A percentile compares a stretch with the other conserved stretches of the same genome.
These are phyloP conservation scores for Sclerotiophoma versabilis DNA, from an alignment of 2,329 filamentous ascomycete species.

Conservation along the genomic window DNA sequence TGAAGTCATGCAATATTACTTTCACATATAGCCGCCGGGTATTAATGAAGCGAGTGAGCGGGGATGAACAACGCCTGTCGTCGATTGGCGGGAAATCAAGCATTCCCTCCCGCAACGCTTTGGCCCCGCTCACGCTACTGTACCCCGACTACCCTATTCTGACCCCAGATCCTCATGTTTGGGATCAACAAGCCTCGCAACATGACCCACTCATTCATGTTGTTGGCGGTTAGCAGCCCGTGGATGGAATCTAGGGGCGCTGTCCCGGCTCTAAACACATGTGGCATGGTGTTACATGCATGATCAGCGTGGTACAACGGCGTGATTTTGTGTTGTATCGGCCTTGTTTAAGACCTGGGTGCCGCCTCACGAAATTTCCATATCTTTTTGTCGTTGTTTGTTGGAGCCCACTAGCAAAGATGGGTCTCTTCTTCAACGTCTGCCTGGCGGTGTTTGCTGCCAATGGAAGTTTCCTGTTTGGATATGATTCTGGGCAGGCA, in stretches of 20 bases:
- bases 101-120: slow-evolving; percentile 15
- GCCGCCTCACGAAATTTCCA: not conserved
- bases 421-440: slow-evolving; percentile 55
- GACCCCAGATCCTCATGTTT: slow-evolving; percentile 23
- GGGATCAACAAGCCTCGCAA: slow-evolving; percentile 20
- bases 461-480: slow-evolving; percentile 51
- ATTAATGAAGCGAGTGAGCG: slow-evolving; percentile 2
- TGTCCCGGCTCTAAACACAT: slow-evolving; percentile 27
- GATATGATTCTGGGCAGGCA: slow-evolving; percentile 50
- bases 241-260: slow-evolving; percentile 35
- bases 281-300: slow-evolving; percentile 16
- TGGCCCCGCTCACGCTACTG: slow-evolving; percentile 27
- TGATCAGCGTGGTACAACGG: slow-evolving; percentile 21
- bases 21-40: slow-evolving; percentile 12
- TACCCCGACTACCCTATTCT: slow-evolving; percentile 26
- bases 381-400: not conserved
- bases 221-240: not conserved
- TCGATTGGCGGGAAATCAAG: slow-evolving; percentile 35
- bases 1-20: not conserved
- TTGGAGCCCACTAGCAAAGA: slow-evolving; percentile 20
- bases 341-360: slow-evolving; percentile 3
- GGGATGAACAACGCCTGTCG: not conserved
- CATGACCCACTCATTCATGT: slow-evolving; percentile 13
- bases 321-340: not conserved
- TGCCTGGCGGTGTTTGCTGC: slow-evolving; percentile 53